phyloP scores from a whole-genome alignment of 306 rosid species.

The Vachellia collinsii region DNA sequence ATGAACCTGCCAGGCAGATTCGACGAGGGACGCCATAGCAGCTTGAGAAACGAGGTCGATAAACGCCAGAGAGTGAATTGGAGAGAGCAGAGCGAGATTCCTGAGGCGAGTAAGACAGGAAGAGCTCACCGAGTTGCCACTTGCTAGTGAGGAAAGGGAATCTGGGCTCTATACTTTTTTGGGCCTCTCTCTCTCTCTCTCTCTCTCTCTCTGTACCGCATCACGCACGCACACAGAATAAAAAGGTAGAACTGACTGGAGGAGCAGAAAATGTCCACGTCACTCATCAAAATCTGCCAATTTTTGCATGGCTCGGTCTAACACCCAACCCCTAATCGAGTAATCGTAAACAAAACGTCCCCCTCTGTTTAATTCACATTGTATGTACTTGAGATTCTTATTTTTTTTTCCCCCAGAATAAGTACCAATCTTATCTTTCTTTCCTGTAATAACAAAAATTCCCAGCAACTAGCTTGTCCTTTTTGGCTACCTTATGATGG shows the following conservation, averaged over 20 bases:
- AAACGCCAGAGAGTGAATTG: not conserved
- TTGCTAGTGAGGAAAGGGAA: not conserved
- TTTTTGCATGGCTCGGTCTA: not conserved
- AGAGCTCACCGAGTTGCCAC: not conserved
- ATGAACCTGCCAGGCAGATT: slow-evolving; percentile 76
- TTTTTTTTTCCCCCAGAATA: no score
- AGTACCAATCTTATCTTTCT: no score
- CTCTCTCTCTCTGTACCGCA: not conserved
- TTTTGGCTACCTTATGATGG: no score
- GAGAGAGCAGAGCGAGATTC: not conserved
- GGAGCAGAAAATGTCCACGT: not conserved
- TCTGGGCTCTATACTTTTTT: not conserved
- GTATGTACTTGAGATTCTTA: no score
- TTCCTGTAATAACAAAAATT: no score
- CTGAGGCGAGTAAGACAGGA: not conserved
- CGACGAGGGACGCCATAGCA: slow-evolving; percentile 60
- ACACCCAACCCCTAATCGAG: not conserved
- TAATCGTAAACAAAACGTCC: no score
- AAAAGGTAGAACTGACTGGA: not conserved
- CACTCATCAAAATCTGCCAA: not conserved
- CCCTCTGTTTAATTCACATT: no score
- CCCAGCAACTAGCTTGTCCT: no score
- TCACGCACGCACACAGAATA: not conserved
- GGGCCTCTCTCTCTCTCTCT: not conserved
- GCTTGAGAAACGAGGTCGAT: slow-evolving; percentile 3